A percentile compares a stretch with the other conserved stretches of the same genome.
Evolutionary conservation across 441 rosid genomes (phyloP).

Genomic region (Jatropha podagrica): DNA sequence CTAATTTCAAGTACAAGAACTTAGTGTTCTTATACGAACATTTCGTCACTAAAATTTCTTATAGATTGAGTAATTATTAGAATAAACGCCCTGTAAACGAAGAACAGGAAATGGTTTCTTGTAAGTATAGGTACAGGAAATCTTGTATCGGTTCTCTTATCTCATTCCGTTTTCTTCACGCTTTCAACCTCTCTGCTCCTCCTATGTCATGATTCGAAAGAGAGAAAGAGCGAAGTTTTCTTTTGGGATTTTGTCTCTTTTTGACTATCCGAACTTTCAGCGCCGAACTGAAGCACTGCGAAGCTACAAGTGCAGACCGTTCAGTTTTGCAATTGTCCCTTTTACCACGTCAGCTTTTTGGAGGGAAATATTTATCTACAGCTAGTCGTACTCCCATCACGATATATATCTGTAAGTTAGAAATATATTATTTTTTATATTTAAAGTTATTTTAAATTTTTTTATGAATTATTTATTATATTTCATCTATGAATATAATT

Average conservation of each 20-base stretch:
- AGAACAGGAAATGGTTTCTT: too few relatives aligned
- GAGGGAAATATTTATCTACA: too few relatives aligned
- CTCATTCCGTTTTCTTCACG: too few relatives aligned
- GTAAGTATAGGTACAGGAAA: not conserved
- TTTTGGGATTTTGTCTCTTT: too few relatives aligned
- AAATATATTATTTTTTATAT: too few relatives aligned
- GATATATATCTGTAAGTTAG: too few relatives aligned
- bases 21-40: not conserved
- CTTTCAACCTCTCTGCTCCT: too few relatives aligned
- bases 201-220: too few relatives aligned
- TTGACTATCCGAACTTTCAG: not conserved
- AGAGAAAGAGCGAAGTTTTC: not conserved
- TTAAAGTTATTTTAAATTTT: too few relatives aligned
- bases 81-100: not conserved
- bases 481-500: too few relatives aligned
- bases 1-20: not conserved
- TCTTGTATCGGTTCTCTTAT: not conserved
- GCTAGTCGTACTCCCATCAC: too few relatives aligned
- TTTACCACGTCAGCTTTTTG: not conserved
- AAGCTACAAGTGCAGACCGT: not conserved
- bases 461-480: too few relatives aligned
- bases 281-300: not conserved
- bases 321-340: not conserved
- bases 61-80: not conserved
- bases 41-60: not conserved